Evolutionary conservation across 768 basidiomycete species (phyloP).

Genomic region (Mycena indigotica): DNA sequence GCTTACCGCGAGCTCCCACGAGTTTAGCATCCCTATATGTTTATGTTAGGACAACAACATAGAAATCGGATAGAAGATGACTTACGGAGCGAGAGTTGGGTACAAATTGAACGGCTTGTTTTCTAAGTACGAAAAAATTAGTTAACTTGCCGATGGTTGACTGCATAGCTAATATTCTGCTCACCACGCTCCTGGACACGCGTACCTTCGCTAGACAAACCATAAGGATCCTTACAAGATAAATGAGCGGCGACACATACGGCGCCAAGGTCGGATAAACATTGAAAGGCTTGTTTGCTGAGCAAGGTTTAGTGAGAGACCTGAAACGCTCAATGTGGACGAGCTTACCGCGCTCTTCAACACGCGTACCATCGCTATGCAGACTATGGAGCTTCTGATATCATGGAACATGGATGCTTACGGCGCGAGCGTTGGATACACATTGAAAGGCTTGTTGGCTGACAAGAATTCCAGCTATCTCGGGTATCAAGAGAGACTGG

Average conservation of each 20-base stretch:
- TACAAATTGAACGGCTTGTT: background rate
- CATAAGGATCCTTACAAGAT: background rate
- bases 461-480: background rate
- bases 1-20: background rate
- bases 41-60: background rate
- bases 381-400: background rate
- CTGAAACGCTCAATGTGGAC: too few species aligned
- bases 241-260: background rate
- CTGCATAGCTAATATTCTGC: too few species aligned
- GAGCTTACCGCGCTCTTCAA: background rate
- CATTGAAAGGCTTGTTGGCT: background rate
- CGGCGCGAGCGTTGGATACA: background rate
- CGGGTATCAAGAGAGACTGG: background rate
- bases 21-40: background rate
- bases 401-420: background rate
- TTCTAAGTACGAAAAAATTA: background rate
- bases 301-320: background rate
- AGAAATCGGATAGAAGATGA: background rate
- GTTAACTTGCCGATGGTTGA: too few species aligned
- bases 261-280: background rate
- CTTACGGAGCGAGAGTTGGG: background rate
- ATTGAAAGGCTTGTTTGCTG: background rate
- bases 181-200: background rate
- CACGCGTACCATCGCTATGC: background rate
- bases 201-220: background rate